Evolutionary conservation across 2,329 filamentous ascomycete genomes (phyloP), one percentile per base, ranked within the genome.

Genomic region (Arthroderma sp.): DNA sequence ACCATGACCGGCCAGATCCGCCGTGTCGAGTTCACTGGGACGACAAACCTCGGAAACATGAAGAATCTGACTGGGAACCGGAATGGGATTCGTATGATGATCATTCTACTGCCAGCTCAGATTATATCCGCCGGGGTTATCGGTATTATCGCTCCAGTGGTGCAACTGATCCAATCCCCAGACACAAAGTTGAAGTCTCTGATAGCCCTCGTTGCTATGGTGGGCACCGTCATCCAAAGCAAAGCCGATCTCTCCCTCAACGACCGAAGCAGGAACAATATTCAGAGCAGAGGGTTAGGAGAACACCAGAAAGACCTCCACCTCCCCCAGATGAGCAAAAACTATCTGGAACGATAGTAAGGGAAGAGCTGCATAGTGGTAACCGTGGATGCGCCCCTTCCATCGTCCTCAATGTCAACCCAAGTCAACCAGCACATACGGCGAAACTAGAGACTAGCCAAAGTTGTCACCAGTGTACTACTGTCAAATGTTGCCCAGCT

Each of bases 381-480:
- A 33, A 31, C 47, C 51, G 23, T 23, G 51, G 54, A 43, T 55
- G 59, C 8, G 57, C 56, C 17, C 61, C 60, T 23, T 58, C 61
- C 4, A 61, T 63, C 37, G 51, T 63, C 13, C 54, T 63, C 33
- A 61, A 63, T 52, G 56, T 63, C 17, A 62, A 58, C 37, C 51
- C 58, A 25, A 13, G 21, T 11, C 38, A n/a, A 13, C 47, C 47
- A 8, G 25, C 47, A 19, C 51, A 19, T 13, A 21, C 19, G 19
- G 6, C 23, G 21, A 23, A 23, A 8, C 51, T n/a, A 39, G 37
- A 38, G 5, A 35, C 9, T 19, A 17, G 9, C 4, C 25, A 54
- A 9, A 2, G 28, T 25, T 54, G 28, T 8, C 28, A 35, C 17
- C 31, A 37, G 8, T 28, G 17, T 54, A 4, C 19, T 23, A 21